Percentiles rank a stretch among this genome's conserved stretches.
These are phyloP conservation scores for Sporothrix protearum DNA, from an alignment of 2,329 filamentous ascomycete genomes.

Conservation along the genomic window DNA sequence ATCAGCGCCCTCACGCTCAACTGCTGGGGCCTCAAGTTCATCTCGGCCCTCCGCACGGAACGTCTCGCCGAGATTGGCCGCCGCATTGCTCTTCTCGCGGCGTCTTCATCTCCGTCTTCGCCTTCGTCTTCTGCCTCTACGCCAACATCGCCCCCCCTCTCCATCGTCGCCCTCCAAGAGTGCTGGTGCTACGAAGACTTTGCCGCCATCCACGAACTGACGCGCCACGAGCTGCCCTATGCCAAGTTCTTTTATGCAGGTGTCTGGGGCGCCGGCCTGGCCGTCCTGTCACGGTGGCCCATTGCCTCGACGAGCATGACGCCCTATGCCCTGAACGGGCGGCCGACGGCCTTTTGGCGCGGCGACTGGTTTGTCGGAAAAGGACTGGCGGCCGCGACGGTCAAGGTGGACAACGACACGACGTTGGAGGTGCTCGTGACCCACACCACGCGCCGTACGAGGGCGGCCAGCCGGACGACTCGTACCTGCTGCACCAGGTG, in stretches of 20 bases:
- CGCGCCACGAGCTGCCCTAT: slow-evolving; percentile 71
- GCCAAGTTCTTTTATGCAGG: slow-evolving; percentile 92
- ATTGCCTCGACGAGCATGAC: slow-evolving; percentile 86
- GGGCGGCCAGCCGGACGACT: slow-evolving; percentile 61
- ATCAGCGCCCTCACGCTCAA: slow-evolving; percentile 86
- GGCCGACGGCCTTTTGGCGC: slow-evolving; percentile 87
- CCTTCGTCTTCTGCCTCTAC: background rate
- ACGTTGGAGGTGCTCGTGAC: slow-evolving; percentile 89
- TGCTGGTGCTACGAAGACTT: slow-evolving; percentile 71
- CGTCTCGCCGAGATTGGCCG: slow-evolving; percentile 81
- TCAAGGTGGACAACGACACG: slow-evolving; percentile 60
- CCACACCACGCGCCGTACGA: slow-evolving; percentile 90
- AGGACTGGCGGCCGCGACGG: slow-evolving; percentile 78
- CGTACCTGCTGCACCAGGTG: slow-evolving; percentile 84
- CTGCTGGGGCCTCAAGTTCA: slow-evolving; percentile 92
- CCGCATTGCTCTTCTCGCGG: slow-evolving; percentile 61
- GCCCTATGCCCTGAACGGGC: slow-evolving; percentile 83
- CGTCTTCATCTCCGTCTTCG: slow-evolving; percentile 62
- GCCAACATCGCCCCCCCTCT: slow-evolving; percentile 64
- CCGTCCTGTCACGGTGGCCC: slow-evolving; percentile 86
- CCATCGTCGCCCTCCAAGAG: slow-evolving; percentile 70
- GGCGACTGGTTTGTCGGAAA: slow-evolving; percentile 98
- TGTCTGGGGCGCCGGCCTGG: slow-evolving; percentile 83
- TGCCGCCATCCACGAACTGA: slow-evolving; percentile 67
- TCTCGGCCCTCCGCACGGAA: slow-evolving; percentile 72